phyloP scores from a whole-genome alignment of 352 stramenopile genomes.

The Blastocystis sp. region DNA sequence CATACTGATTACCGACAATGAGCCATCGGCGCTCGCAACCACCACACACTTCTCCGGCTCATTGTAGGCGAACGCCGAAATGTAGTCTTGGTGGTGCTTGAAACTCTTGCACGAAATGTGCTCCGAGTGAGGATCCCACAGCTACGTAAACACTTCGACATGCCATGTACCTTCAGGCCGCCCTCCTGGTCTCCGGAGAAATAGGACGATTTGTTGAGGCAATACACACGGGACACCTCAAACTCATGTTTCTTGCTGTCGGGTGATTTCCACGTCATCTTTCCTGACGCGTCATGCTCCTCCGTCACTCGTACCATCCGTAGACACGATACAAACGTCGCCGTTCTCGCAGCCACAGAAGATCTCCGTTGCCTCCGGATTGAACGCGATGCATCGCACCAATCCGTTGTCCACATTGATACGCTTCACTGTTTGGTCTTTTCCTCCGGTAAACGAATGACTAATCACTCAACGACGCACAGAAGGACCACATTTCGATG shows the following conservation, averaged over 20 bases:
- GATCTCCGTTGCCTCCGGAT: constrained; percentile 20
- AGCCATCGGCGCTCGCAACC: constrained; percentile 39
- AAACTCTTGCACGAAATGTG: not conserved
- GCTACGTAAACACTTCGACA: not conserved
- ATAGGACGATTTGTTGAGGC: constrained; percentile 25
- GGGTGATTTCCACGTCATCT: not conserved
- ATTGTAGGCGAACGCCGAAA: constrained; percentile 49
- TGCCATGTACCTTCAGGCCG: not conserved
- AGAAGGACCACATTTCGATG: constrained; percentile 2
- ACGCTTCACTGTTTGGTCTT: not conserved
- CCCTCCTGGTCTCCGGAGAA: constrained; percentile 53
- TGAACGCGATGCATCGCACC: constrained; percentile 20
- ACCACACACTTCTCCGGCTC: not conserved
- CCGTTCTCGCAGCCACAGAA: constrained; percentile 48
- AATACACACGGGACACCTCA: constrained; percentile 23
- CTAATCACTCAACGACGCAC: not conserved
- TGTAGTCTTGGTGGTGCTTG: constrained; percentile 50
- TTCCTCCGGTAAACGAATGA: not conserved
- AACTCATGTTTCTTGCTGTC: not conserved
- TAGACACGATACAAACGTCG: not conserved
- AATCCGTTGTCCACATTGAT: not conserved
- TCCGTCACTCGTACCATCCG: not conserved
- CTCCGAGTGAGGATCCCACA: constrained; percentile 30
- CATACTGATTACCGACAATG: constrained; percentile 13
- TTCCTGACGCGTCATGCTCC: not conserved